Evolutionary conservation across 192 early-diverging fungal species (phyloP).

Genomic region (Coemansia sp.): DNA sequence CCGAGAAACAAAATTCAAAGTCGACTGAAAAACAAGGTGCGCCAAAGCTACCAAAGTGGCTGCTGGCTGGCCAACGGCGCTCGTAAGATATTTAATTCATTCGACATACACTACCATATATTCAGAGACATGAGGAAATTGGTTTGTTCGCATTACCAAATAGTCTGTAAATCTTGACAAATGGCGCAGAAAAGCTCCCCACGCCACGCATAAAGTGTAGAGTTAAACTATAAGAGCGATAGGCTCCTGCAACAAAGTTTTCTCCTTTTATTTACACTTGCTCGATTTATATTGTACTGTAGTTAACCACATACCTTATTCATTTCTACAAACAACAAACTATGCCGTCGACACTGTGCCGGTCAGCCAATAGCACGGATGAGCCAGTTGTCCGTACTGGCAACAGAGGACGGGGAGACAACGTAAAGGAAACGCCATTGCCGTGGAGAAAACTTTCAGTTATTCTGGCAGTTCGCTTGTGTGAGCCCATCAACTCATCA

Average conservation of each 20-base stretch:
- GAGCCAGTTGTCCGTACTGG: too few relatives aligned
- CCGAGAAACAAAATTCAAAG: neutral
- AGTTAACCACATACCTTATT: too few relatives aligned
- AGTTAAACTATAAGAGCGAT: too few relatives aligned
- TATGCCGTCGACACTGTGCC: too few relatives aligned
- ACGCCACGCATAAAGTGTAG: neutral
- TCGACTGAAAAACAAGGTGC: neutral
- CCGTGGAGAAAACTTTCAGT: conserved; percentile 39
- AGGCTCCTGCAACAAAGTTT: too few relatives aligned
- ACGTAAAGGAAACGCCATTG: conserved; percentile 41
- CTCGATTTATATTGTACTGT: too few relatives aligned
- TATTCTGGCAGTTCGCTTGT: conserved; percentile 41
- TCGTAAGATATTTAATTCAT: neutral
- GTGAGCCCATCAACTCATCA: conserved; percentile 75
- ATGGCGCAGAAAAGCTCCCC: too few relatives aligned
- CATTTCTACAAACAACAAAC: too few relatives aligned
- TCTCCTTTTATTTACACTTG: too few relatives aligned
- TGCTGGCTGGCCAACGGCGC: conserved; percentile 37
- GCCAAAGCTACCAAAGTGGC: conserved; percentile 49
- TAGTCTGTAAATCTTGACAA: too few relatives aligned
- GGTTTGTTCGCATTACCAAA: neutral
- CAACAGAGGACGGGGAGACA: neutral
- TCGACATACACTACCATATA: neutral
- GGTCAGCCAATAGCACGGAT: too few relatives aligned
- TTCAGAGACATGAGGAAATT: neutral